Evolutionary conservation across 768 basidiomycete species (phyloP), one percentile per base, ranked within the genome.

Genomic region (Termitomyces sp.): DNA sequence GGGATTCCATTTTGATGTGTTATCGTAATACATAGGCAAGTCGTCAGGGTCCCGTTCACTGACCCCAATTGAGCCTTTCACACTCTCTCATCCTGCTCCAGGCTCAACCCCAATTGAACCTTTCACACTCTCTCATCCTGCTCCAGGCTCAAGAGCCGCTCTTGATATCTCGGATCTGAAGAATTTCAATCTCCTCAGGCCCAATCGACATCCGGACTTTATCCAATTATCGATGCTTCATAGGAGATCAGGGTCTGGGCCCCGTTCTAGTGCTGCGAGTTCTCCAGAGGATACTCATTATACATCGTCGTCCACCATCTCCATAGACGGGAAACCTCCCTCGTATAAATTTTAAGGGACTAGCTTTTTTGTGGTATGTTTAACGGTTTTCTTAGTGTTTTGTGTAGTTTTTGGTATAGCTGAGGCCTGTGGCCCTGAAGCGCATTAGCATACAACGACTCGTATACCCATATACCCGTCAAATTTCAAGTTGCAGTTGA

Each of bases 81-180:
- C 46, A 2, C 54, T 55, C 40, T 12, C 47, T 12, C 47, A 43
- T 6, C 54, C 54, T 8, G n/a, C 38, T 22, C 38, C 46, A 17
- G 26, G 17, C 22, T 55, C 22, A 11, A 43, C 47, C 3, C 32
- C 15, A 2, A 15, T 48, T 5, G 30, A 38, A 22, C 54, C 54
- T 32, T 55, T 55, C n/a, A 55, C 46, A 2, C 54, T 55, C 40
- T 12, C 47, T 12, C 47, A 43, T 6, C 54, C 54, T 8, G n/a
- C 38, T 22, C 38, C 46, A 17, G 26, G 17, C 22, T 55, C 54
- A 11, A 45, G 35, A 7, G 54, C 54, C 22, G 41, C 46, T 17
- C 11, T 34, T 2, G 47, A 26, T 14, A 5, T 17, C 30, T 19
- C 7, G 30, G 40, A 45, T 14, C 7, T 12, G 34, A 45, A 45